Base-by-base conservation (phyloP, 2,329 filamentous ascomycete genomes). In the Bipolaris zeicola region DNA sequence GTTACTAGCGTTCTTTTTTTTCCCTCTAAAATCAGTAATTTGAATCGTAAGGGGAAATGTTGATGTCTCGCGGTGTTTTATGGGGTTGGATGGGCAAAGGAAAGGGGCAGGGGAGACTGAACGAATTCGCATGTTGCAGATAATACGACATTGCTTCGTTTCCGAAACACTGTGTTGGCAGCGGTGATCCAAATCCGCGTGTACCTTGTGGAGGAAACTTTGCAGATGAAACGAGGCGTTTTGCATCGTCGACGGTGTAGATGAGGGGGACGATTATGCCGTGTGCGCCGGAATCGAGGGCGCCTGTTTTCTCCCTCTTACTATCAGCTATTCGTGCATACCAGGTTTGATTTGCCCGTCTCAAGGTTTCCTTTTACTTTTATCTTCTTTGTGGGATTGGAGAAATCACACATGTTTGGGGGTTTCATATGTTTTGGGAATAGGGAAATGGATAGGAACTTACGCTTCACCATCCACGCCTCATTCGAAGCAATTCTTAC, bases 381-480 rank as follows among this genome's bases (percentile, higher is more conserved):
- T 24, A 5, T 24, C 24, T 24, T 24, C 6, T 24, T 24, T 24
- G 24, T 20, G 20, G 20, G 20, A 20, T 20, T 20, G 20, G 20
- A 20, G 1, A 20, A 20, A 20, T 20, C 3, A 20, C 20, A 20
- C 3, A 20, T 20, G 20, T 20, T 20, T 16, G 16, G 16, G 16
- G 16, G 16, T 16, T 16, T 16, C 16, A 16, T 16, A 16, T 16
- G 16, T 16, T 16, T 16, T 16, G 16, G 16, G 16, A 16, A 16
- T 16, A 16, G 16, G 16, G 16, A 16, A 1, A 16, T 16, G 6
- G 6, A 6, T 3, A 2, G 22, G 22, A 24, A 26, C 26, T 55
- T 69, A 79, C 84, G 76, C 68, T 87, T 87, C 55, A 87, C 83
- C 83, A 86, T 85, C 84, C 83, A 86, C 45, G 81, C 78, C 72